Conservation (phyloP, 2,329 filamentous ascomycete species). For the Phialophora macrospora region DNA sequence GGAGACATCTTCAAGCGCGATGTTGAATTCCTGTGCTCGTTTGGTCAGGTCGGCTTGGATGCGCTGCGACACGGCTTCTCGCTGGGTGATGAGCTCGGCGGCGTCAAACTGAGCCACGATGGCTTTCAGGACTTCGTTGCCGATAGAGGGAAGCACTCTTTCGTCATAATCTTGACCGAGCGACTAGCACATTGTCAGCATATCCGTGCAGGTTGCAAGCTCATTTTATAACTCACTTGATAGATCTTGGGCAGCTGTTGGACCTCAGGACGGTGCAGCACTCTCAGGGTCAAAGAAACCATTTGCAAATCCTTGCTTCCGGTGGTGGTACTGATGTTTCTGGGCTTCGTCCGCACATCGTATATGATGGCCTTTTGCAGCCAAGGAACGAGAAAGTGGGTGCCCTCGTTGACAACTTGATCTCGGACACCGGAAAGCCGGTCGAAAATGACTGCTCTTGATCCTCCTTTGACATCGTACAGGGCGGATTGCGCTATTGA, state of each 20-base stretch:
- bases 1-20: slow-evolving; percentile 95
- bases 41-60: slow-evolving; percentile 91
- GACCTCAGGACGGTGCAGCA: slow-evolving; percentile 92
- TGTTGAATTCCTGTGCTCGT: slow-evolving; percentile 97
- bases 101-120: slow-evolving; percentile 99
- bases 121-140: slow-evolving; percentile 98
- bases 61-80: slow-evolving; percentile 92
- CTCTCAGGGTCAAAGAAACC: slow-evolving; percentile 96
- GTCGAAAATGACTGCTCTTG: slow-evolving; percentile 97
- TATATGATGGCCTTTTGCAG: slow-evolving; percentile 92
- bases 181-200: slow-evolving; percentile 63
- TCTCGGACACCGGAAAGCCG: slow-evolving; percentile 90
- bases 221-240: slow-evolving; percentile 70
- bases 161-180: slow-evolving; percentile 99
- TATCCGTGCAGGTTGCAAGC: background rate
- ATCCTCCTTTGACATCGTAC: slow-evolving; percentile 96
- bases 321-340: slow-evolving; percentile 96
- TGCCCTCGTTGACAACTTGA: slow-evolving; percentile 89
- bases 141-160: slow-evolving; percentile 95
- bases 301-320: slow-evolving; percentile 99
- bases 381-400: slow-evolving; percentile 95
- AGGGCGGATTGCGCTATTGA: slow-evolving; percentile 76
- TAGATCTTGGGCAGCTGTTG: slow-evolving; percentile 95
- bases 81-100: slow-evolving; percentile 97
- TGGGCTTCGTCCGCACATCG: slow-evolving; percentile 94